Percentiles rank a stretch among this genome's conserved stretches.
phyloP scores from a whole-genome alignment of 140 eudicot genomes.

The Cichorium intybus region DNA sequence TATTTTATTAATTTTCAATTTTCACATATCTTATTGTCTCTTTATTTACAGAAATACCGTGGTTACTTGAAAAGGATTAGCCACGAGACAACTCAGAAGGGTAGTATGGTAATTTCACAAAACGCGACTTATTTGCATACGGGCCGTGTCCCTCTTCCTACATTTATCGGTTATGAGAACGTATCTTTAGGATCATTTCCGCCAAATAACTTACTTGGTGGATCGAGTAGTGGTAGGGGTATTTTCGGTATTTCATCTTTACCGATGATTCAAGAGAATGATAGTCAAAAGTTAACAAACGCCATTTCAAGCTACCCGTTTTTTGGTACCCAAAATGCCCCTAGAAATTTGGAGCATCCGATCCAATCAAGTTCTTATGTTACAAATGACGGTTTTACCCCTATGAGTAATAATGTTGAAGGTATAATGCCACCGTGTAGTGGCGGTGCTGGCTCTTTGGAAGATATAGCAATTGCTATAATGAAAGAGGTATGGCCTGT shows the following conservation, averaged over 20 bases:
- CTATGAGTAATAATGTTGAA: neutral
- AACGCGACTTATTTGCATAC: slow-evolving; percentile 27
- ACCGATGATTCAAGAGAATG: slow-evolving; percentile 17
- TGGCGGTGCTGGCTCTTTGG: neutral
- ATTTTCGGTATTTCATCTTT: slow-evolving; percentile 24
- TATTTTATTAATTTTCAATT: neutral
- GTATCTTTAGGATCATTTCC: slow-evolving; percentile 20
- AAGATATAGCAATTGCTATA: neutral
- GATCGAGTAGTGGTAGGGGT: slow-evolving; percentile 30
- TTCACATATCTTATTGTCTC: neutral
- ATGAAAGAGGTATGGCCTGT: neutral
- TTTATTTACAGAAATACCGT: slow-evolving; percentile 37
- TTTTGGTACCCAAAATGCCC: slow-evolving; percentile 10
- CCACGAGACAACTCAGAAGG: slow-evolving; percentile 28
- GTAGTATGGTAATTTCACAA: slow-evolving; percentile 33
- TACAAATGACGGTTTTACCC: neutral
- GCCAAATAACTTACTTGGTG: slow-evolving; percentile 26
- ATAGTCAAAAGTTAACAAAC: slow-evolving; percentile 8
- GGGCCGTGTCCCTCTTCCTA: slow-evolving; percentile 20
- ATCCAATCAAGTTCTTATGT: neutral
- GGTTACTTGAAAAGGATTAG: slow-evolving; percentile 37
- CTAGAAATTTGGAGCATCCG: neutral
- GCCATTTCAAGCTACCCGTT: slow-evolving; percentile 7
- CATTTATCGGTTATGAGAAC: slow-evolving; percentile 9
- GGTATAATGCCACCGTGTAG: neutral